phyloP scores from a whole-genome alignment of 768 basidiomycete species.

The Cystofilobasidium bisporidii region DNA sequence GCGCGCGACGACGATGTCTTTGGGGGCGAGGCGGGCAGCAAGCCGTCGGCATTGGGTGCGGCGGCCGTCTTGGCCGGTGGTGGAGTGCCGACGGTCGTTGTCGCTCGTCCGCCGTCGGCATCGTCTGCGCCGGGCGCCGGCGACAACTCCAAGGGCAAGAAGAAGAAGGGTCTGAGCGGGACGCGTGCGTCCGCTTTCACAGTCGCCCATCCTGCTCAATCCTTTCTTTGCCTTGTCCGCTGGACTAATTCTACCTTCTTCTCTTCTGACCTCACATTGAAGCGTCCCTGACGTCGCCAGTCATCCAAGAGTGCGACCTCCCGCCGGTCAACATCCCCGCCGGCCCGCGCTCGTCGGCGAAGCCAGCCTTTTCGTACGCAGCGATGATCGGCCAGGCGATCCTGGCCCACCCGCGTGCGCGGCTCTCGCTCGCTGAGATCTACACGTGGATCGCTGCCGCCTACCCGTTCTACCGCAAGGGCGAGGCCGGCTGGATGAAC shows the following conservation, averaged over 20 bases:
- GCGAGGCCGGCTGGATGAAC: slow-evolving; percentile 74
- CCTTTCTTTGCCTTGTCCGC: not conserved
- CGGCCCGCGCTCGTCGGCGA: slow-evolving; percentile 67
- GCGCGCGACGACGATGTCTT: not conserved
- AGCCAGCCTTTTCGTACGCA: slow-evolving; percentile 84
- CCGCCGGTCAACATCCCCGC: slow-evolving; percentile 54
- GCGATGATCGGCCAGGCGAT: slow-evolving; percentile 93
- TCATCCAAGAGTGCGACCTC: slow-evolving; percentile 18
- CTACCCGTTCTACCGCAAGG: slow-evolving; percentile 85
- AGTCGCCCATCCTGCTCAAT: not conserved
- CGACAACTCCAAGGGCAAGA: not conserved
- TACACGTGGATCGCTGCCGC: slow-evolving; percentile 92
- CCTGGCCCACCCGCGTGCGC: slow-evolving; percentile 68
- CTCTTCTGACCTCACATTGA: not conserved
- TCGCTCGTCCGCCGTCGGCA: not conserved
- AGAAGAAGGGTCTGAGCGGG: not conserved
- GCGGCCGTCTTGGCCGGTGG: too few species aligned
- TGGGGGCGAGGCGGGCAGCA: not conserved
- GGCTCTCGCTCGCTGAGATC: slow-evolving; percentile 86
- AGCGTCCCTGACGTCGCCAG: not conserved
- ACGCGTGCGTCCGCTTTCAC: not conserved
- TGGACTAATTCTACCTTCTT: not conserved
- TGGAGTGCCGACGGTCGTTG: not conserved
- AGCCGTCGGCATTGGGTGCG: too few species aligned
- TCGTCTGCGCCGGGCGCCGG: not conserved